Conservation (phyloP, 1,139 yeast species). For the Yamadazyma membranifaciens region DNA sequence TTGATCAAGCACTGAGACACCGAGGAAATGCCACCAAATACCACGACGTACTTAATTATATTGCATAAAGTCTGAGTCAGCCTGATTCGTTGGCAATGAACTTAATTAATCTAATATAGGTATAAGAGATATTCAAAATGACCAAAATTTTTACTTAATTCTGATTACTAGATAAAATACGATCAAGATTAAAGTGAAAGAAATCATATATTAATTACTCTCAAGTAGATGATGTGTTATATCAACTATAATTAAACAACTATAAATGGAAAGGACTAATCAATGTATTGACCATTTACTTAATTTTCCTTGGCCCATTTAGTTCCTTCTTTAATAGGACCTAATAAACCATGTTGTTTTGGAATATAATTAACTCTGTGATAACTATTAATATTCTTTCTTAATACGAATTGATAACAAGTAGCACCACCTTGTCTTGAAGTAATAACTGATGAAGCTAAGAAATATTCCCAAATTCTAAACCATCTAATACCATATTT, state of each 20-base stretch:
- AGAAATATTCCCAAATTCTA: slow-evolving; percentile 91
- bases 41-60: too few relatives aligned
- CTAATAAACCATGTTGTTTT: slow-evolving; percentile 70
- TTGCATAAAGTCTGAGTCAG: too few relatives aligned
- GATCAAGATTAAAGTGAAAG: background rate
- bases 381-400: slow-evolving; percentile 84
- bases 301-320: slow-evolving; percentile 33
- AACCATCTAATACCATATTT: slow-evolving; percentile 90
- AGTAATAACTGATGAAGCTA: slow-evolving; percentile 76
- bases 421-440: slow-evolving; percentile 94
- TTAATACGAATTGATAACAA: slow-evolving; percentile 85
- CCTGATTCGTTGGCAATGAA: too few relatives aligned
- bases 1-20: too few relatives aligned
- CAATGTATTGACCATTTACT: background rate
- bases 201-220: too few relatives aligned
- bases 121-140: too few relatives aligned
- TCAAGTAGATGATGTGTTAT: too few relatives aligned
- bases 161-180: background rate
- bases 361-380: slow-evolving; percentile 85
- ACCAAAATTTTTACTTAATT: background rate
- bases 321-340: slow-evolving; percentile 54
- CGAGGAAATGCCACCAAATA: too few relatives aligned
- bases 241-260: background rate
- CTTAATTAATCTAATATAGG: too few relatives aligned
- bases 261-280: background rate